Conservation (phyloP, 2,329 filamentous ascomycete species). For the Aspergillus viridinutans region DNA sequence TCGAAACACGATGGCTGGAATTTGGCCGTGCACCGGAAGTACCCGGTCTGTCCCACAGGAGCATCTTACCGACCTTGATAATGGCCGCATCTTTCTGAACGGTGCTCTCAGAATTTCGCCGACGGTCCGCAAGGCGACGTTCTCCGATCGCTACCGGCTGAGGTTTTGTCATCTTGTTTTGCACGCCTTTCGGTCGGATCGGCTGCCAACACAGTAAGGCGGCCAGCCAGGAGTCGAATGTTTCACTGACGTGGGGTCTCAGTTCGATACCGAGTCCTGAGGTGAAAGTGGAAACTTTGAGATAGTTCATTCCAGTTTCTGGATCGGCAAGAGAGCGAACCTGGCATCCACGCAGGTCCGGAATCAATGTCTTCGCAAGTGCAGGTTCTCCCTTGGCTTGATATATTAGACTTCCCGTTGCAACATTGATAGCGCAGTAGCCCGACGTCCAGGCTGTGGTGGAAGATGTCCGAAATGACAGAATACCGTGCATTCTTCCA, state of each 20-base stretch:
- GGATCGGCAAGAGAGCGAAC: slow-evolving; percentile 47
- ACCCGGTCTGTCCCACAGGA: slow-evolving; percentile 79
- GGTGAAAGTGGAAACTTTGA: slow-evolving; percentile 47
- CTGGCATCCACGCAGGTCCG: slow-evolving; percentile 47
- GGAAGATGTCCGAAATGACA: slow-evolving; percentile 45
- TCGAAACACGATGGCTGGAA: slow-evolving; percentile 44
- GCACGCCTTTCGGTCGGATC: slow-evolving; percentile 47
- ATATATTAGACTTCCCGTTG: slow-evolving; percentile 48
- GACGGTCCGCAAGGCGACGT: slow-evolving; percentile 39
- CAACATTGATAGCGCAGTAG: slow-evolving; percentile 50
- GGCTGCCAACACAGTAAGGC: slow-evolving; percentile 51
- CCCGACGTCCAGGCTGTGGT: slow-evolving; percentile 46
- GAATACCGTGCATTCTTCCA: slow-evolving; percentile 50
- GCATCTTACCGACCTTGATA: slow-evolving; percentile 90
- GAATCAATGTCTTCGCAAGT: slow-evolving; percentile 46
- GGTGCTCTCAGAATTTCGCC: slow-evolving; percentile 46
- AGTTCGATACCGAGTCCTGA: slow-evolving; percentile 47
- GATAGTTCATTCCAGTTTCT: slow-evolving; percentile 43
- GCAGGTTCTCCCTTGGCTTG: slow-evolving; percentile 48
- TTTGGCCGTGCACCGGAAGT: slow-evolving; percentile 35
- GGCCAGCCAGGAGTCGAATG: slow-evolving; percentile 50
- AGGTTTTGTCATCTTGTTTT: slow-evolving; percentile 49
- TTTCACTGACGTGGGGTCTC: slow-evolving; percentile 47
- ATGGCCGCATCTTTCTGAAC: slow-evolving; percentile 69
- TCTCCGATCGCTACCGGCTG: slow-evolving; percentile 43